Base-by-base conservation (phyloP, 192 early-diverging fungal species). In the Lunasporangiospora selenospora region DNA sequence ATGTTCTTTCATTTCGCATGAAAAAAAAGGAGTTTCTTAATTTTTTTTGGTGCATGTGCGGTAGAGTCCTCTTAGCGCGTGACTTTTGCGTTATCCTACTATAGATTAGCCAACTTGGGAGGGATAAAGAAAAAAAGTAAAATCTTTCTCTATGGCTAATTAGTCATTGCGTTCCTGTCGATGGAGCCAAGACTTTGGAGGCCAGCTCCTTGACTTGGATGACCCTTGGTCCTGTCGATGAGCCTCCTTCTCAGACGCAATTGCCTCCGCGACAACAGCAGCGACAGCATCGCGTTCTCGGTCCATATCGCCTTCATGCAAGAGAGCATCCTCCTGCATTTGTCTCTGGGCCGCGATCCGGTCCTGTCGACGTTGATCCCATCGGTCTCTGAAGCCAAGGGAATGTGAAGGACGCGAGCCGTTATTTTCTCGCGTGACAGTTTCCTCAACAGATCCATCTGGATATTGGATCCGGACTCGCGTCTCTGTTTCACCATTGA, bases 401-500 rank as follows among this genome's bases (percentile, higher is more conserved):
- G 18, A 27, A 15, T 47, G 43, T n/a, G n/a, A n/a, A n/a, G n/a
- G n/a, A n/a, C n/a, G n/a, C n/a, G n/a, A n/a, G n/a, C n/a, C n/a
- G 12, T 18, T 21, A 18, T 31, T 36, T 36, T 53, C 51, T 23
- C 51, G 58, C 10, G 53, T 63, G 6, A 73, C 38, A 4, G 59
- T 73, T 42, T 73, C 59, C 27, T 63, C 67, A 36, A 58, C 26
- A 10, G 67, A 58, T 3, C 67, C 67, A 23, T 73, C 67, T 0
- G 53, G 53, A 16, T 73, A 49, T 16, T 52, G 30, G 31, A 63
- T 63, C 60, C 53, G 57, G 60, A 73, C 26, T 2, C 51, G 26
- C 1, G 67, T 73, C 48, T 73, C 67, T 11, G 60, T 63, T 23
- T 73, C 67, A 0, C 67, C 67, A 32, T 73, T 52, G 31, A 73